Conservation (phyloP, 2,329 filamentous ascomycete genomes). For the Stagonosporopsis chrysanthemi region DNA sequence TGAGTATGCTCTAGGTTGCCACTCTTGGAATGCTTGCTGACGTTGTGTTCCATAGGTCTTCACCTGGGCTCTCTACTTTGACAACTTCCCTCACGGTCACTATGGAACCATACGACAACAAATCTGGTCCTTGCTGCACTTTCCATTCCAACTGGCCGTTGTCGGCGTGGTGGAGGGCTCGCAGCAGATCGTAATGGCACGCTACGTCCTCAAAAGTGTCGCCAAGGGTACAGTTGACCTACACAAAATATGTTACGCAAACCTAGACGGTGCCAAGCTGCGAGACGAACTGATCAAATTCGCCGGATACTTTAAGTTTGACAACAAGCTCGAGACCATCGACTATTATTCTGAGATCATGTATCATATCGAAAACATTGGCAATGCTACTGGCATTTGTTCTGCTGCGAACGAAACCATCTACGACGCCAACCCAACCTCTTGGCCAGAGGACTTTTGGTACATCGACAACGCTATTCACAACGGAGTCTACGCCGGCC, state of each 20-base stretch:
- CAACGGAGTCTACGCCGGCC: conserved; percentile 43
- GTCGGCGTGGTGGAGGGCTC: conserved; percentile 70
- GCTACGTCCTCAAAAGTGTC: conserved; percentile 56
- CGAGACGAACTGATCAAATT: conserved; percentile 36
- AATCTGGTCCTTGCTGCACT: conserved; percentile 65
- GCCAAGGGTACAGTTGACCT: conserved; percentile 51
- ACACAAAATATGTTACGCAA: conserved; percentile 46
- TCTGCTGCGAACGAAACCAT: conserved; percentile 26
- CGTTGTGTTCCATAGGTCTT: conserved; percentile 50
- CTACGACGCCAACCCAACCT: conserved; percentile 17
- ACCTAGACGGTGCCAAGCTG: conserved; percentile 43
- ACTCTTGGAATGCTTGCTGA: neutral
- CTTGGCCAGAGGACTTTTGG: conserved; percentile 32
- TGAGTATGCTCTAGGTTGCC: conserved; percentile 20
- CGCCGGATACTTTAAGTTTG: conserved; percentile 43
- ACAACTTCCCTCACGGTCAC: conserved; percentile 60
- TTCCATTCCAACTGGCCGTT: conserved; percentile 69
- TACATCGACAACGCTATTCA: conserved; percentile 32
- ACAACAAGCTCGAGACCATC: conserved; percentile 39
- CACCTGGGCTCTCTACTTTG: conserved; percentile 69
- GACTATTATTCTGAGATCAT: conserved; percentile 22
- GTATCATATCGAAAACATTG: conserved; percentile 29
- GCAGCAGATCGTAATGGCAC: conserved; percentile 63
- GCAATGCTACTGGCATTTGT: conserved; percentile 46
- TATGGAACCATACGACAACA: conserved; percentile 66